Conservation (phyloP, 2,329 filamentous ascomycete genomes). For the Xylariaceae sp. region DNA sequence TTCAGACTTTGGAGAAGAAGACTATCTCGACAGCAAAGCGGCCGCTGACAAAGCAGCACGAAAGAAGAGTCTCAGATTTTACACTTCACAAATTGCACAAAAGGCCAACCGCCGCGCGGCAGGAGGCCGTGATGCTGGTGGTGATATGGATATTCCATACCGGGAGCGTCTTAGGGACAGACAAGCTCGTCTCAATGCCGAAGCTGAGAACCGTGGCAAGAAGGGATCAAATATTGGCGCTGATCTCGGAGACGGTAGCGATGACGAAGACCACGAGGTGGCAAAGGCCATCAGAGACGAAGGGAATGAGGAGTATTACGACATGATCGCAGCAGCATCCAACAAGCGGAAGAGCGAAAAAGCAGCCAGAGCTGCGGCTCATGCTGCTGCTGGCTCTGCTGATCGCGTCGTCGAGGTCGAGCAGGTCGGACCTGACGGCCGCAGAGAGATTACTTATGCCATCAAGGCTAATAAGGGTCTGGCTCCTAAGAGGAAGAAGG, state of each 20-base stretch:
- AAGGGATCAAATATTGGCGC: constrained; percentile 67
- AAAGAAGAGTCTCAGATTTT: constrained; percentile 94
- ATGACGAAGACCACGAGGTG: constrained; percentile 67
- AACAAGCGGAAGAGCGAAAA: constrained; percentile 78
- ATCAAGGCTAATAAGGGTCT: constrained; percentile 99
- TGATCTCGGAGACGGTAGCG: constrained; percentile 71
- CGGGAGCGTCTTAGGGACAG: constrained; percentile 87
- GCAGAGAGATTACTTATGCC: constrained; percentile 89
- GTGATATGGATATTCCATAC: constrained; percentile 84
- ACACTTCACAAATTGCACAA: constrained; percentile 96
- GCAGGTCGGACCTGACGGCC: constrained; percentile 79
- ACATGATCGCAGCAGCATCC: constrained; percentile 77
- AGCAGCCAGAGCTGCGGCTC: constrained; percentile 60
- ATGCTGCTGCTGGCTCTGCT: constrained; percentile 67
- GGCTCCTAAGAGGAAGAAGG: constrained; percentile 89
- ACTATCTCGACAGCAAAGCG: constrained; percentile 75
- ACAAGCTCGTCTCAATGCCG: constrained; percentile 83
- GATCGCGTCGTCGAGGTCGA: constrained; percentile 70
- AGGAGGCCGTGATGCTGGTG: constrained; percentile 76
- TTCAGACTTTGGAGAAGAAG: constrained; percentile 94
- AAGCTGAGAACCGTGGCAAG: constrained; percentile 83
- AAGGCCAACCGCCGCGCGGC: constrained; percentile 86
- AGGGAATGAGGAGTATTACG: constrained; percentile 84
- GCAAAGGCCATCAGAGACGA: constrained; percentile 58
- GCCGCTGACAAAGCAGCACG: constrained; percentile 86